Conservation (phyloP, 164 flowering plant species). For the Umbilicus rupestris region DNA sequence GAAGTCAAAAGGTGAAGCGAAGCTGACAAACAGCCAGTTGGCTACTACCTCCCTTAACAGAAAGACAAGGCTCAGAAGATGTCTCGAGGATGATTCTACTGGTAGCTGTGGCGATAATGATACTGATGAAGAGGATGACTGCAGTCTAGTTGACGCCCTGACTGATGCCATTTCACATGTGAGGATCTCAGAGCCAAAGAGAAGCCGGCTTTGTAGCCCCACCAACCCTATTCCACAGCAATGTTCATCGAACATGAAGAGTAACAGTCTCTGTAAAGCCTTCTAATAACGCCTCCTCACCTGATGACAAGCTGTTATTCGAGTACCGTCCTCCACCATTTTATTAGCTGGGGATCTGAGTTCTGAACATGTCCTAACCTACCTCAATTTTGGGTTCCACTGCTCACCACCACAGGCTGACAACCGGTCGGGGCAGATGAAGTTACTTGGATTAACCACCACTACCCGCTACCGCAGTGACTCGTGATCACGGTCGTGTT, state of each 20-base stretch:
- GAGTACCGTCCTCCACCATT: conserved; percentile 13
- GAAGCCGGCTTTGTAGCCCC: conserved; percentile 67
- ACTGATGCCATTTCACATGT: conserved; percentile 78
- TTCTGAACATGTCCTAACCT: not conserved
- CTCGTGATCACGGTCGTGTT: not conserved
- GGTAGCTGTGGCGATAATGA: conserved; percentile 15
- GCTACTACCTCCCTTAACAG: conserved; percentile 12
- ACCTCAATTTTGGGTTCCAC: not conserved
- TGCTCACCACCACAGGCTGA: not conserved
- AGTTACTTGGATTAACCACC: not conserved
- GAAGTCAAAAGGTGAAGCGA: conserved; percentile 30
- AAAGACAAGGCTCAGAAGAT: conserved; percentile 12
- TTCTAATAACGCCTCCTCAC: conserved; percentile 40
- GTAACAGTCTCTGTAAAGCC: conserved; percentile 84
- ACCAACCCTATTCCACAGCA: conserved; percentile 58
- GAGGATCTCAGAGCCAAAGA: conserved; percentile 75
- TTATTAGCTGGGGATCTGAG: conserved; percentile 19
- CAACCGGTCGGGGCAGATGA: not conserved
- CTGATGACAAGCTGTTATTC: conserved; percentile 17
- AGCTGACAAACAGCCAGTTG: conserved; percentile 13
- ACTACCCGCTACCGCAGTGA: not conserved
- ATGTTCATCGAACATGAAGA: conserved; percentile 66
- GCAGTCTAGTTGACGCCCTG: conserved; percentile 63
- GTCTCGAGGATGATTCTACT: conserved; percentile 16
- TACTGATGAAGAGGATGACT: conserved; percentile 47